These are phyloP conservation scores for Trapa incisa DNA, from an alignment of 345 rosid genomes.

Conservation along the genomic window DNA sequence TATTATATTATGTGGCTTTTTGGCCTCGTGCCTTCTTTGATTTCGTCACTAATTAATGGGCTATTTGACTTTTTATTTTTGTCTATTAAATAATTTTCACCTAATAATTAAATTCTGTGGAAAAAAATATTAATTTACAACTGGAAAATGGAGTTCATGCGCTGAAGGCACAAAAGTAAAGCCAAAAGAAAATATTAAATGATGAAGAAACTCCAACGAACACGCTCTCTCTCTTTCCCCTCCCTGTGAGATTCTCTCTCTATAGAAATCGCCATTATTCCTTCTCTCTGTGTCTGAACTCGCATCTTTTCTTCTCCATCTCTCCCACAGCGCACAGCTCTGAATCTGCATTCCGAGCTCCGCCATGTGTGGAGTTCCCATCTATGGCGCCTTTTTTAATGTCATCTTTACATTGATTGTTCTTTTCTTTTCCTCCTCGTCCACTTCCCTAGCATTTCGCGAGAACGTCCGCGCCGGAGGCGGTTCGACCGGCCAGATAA, in stretches of 20 bases:
- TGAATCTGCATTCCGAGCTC: slow-evolving; percentile 8
- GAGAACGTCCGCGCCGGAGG: slow-evolving; percentile 8
- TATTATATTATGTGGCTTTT: too few species aligned
- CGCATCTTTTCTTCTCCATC: background rate
- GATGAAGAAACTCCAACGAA: background rate
- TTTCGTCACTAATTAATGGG: too few species aligned
- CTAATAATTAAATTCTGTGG: too few species aligned
- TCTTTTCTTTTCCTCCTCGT: slow-evolving; percentile 8
- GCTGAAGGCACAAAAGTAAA: background rate
- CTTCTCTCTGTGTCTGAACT: background rate
- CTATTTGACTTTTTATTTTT: too few species aligned
- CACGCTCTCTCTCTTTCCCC: background rate
- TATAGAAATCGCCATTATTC: background rate
- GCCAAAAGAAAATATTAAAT: background rate
- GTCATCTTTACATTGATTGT: background rate
- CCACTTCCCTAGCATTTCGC: slow-evolving; percentile 10
- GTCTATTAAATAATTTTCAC: too few species aligned
- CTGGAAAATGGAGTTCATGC: too few species aligned
- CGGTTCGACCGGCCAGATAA: slow-evolving; percentile 17
- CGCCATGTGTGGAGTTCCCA: slow-evolving; percentile 14
- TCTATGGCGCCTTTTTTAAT: slow-evolving; percentile 8
- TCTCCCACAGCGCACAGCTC: background rate
- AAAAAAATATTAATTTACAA: too few species aligned
- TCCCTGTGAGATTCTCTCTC: background rate
- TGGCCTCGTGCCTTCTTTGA: too few species aligned